A percentile compares a stretch with the other conserved stretches of the same genome.
phyloP scores from a whole-genome alignment of 257 asterid species.

The Nicotiana noctiflora region DNA sequence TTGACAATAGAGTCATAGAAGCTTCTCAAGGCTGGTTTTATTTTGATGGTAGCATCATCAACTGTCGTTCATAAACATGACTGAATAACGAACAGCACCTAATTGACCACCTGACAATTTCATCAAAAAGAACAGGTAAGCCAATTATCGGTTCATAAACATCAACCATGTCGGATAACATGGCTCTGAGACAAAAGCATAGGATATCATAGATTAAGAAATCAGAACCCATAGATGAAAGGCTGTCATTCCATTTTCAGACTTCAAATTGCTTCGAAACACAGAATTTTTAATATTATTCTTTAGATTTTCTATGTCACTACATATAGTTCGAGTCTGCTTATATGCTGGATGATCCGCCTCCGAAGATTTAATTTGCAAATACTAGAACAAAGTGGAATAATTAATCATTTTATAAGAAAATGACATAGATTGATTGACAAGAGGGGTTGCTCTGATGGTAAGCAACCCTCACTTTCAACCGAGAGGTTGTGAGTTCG shows the following conservation, averaged over 20 bases:
- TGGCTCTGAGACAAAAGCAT: background rate
- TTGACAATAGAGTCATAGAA: slow-evolving; percentile 18
- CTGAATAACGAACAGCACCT: slow-evolving; percentile 69
- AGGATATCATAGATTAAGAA: background rate
- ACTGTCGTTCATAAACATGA: slow-evolving; percentile 70
- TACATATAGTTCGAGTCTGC: background rate
- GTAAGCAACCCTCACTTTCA: no score
- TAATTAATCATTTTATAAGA: background rate
- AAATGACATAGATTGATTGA: background rate
- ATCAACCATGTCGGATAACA: background rate
- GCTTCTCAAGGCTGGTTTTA: slow-evolving; percentile 37
- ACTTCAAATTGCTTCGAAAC: no score
- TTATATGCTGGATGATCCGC: background rate
- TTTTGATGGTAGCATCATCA: slow-evolving; percentile 53
- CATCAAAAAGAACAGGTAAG: background rate
- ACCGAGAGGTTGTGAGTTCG: no score
- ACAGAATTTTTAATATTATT: no score
- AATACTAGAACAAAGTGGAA: no score
- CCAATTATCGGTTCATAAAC: background rate
- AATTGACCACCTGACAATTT: slow-evolving; percentile 45
- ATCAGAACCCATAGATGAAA: background rate
- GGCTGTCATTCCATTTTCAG: background rate
- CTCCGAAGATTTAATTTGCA: no score
- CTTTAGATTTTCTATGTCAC: no score
- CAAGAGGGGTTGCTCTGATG: no score